Base-by-base conservation (phyloP, 169 alveolate species). In the Amoebophrya sp. region DNA sequence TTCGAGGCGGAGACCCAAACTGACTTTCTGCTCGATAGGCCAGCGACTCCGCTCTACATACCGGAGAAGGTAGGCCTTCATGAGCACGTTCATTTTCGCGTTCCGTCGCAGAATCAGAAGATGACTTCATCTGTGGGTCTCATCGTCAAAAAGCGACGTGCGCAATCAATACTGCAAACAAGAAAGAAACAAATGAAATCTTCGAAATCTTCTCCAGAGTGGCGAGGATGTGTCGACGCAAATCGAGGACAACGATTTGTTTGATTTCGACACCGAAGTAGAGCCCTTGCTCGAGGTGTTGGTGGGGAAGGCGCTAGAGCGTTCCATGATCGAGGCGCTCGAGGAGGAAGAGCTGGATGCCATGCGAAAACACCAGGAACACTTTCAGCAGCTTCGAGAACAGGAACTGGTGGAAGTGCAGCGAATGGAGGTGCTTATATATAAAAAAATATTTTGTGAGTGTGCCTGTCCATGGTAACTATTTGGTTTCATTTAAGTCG, bases 321-420 rank as follows among this genome's bases (percentile, higher is more conserved):
- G 48, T 38, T 31, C 91, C 39, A 88, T 91, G 40, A 40, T 39
- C n/a, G 90, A 91, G 70, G 98, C 96, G n/a, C 91, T 97, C 13
- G 98, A 97, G 88, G 98, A 97, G 90, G 98, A 97, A 91, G 98
- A 97, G 92, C 94, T 97, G 31, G 93, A 91, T 88, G 95, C 93
- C 38, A 95, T 96, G 96, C 94, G 95, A 90, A 94, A 94, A 90
- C 96, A 96, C 91, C 95, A 96, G 93, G 95, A 95, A 69, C 94
- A 95, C 89, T 96, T 95, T 93, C 96, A 95, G 89, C 93, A 94
- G 88, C 90, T 93, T 5, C 95, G 96, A 88, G 93, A 94, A 39
- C 94, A 95, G n/a, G 97, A 96, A 89, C 92, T 95, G 34, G 92
- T 94, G 43, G 97, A 96, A 90, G 96, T 94, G 58, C 95, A 97